A percentile compares a stretch with the other conserved stretches of the same genome.
Evolutionary conservation across 2,329 filamentous ascomycete genomes (phyloP).

Genomic region (Pleurostoma richardsiae): DNA sequence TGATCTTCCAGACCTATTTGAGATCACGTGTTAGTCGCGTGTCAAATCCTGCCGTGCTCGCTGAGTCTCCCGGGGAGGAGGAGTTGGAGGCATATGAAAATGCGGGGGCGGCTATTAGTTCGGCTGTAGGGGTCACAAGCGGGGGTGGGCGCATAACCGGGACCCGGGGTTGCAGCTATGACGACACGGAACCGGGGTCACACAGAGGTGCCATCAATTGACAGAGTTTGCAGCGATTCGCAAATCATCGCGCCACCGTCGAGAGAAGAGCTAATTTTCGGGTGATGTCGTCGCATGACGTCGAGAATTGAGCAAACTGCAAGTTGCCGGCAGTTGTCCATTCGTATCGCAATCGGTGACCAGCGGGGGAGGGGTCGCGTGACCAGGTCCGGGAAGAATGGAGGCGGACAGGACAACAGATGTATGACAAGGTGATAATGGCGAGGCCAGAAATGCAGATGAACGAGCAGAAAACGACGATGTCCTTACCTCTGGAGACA

Average conservation of each 20-base stretch:
- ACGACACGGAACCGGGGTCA: constrained; percentile 2
- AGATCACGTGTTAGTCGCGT: constrained; percentile 20
- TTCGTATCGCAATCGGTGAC: no score
- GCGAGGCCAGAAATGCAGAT: neutral
- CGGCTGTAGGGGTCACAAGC: constrained; percentile 2
- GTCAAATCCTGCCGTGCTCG: neutral
- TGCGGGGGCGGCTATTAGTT: neutral
- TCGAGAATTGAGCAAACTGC: no score
- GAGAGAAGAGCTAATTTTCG: no score
- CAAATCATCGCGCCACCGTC: no score
- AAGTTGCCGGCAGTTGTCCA: no score
- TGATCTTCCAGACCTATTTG: constrained; percentile 93
- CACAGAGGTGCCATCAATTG: no score
- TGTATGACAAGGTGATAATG: neutral
- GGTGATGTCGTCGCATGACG: no score
- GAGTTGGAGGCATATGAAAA: neutral
- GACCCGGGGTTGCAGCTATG: constrained; percentile 5
- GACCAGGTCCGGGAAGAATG: no score
- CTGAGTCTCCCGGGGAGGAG: neutral
- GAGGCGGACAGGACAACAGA: neutral
- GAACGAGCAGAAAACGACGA: constrained; percentile 1
- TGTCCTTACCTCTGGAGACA: constrained; percentile 83
- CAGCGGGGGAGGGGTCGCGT: no score
- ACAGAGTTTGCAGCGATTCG: no score
- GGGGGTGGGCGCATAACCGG: constrained; percentile 5